A percentile compares a stretch with the other conserved stretches of the same genome.
These are phyloP conservation scores for Hortiboletus flavorubellus DNA, from an alignment of 768 basidiomycete species.

Conservation along the genomic window DNA sequence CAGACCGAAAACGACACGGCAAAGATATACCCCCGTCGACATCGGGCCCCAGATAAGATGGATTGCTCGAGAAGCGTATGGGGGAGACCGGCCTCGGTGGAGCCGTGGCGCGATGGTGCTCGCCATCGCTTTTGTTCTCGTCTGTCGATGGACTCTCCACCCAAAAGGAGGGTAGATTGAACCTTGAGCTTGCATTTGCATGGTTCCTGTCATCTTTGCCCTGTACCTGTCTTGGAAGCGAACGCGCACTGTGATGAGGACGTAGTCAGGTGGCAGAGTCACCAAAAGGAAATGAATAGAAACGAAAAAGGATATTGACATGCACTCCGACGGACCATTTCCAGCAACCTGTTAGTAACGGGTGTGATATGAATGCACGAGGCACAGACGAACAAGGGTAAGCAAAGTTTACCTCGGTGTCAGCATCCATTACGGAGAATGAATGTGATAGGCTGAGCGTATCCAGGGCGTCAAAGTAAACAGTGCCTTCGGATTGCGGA, in stretches of 20 bases:
- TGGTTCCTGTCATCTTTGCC: not conserved
- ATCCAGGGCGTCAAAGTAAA: slow-evolving; percentile 28
- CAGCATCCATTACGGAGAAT: slow-evolving; percentile 1
- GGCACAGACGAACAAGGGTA: not conserved
- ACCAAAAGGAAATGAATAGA: slow-evolving; percentile 8
- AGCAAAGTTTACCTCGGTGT: slow-evolving; percentile 9
- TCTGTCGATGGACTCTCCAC: slow-evolving; percentile 17
- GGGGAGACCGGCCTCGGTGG: slow-evolving; percentile 4
- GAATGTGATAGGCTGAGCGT: slow-evolving; percentile 6
- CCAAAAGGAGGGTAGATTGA: slow-evolving; percentile 17
- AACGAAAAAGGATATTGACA: slow-evolving; percentile 15
- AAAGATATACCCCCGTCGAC: not conserved
- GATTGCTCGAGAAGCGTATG: not conserved
- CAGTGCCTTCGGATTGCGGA: slow-evolving; percentile 12
- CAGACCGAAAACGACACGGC: not conserved
- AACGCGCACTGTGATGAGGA: slow-evolving; percentile 5
- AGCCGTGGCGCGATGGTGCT: not conserved
- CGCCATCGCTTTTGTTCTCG: not conserved
- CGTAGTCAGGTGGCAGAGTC: slow-evolving; percentile 9
- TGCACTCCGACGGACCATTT: slow-evolving; percentile 7
- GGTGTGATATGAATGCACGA: not conserved
- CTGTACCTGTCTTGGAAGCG: slow-evolving; percentile 10
- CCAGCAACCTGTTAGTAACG: slow-evolving; percentile 7
- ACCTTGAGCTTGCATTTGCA: slow-evolving; percentile 12
- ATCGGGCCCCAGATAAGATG: not conserved